Evolutionary conservation across 192 early-diverging fungal species (phyloP).

Genomic region (Gryganskiella cystojenkinii): DNA sequence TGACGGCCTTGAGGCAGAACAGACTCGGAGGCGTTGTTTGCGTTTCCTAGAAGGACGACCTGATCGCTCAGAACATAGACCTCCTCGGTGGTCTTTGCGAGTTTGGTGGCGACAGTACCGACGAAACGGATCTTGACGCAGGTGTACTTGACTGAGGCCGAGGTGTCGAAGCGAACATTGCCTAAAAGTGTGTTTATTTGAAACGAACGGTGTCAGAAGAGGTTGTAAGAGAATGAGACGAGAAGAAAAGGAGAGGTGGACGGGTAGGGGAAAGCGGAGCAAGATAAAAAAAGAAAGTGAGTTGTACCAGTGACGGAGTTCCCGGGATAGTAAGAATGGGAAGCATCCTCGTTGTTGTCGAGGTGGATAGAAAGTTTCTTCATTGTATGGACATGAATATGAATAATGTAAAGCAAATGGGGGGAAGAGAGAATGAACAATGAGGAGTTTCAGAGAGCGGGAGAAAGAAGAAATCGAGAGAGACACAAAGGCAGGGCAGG

Average conservation of each 20-base stretch:
- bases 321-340: not conserved
- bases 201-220: not conserved
- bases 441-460: no score
- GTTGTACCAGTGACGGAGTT: not conserved
- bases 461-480: no score
- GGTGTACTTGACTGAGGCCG: slow-evolving; percentile 21
- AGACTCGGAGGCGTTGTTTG: slow-evolving; percentile 24
- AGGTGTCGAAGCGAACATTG: slow-evolving; percentile 15
- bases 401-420: no score
- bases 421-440: no score
- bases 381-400: not conserved
- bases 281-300: not conserved
- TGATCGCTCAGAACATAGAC: slow-evolving; percentile 35
- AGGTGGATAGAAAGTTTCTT: not conserved
- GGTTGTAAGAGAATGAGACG: not conserved
- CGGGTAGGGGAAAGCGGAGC: not conserved
- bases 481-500: no score
- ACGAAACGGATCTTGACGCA: slow-evolving; percentile 34
- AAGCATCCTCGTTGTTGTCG: not conserved
- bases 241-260: not conserved
- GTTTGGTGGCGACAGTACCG: slow-evolving; percentile 22
- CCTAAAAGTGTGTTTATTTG: slow-evolving; percentile 5
- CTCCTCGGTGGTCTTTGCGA: slow-evolving; percentile 27
- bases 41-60: slow-evolving; percentile 32
- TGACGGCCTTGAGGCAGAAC: slow-evolving; percentile 21